phyloP scores from a whole-genome alignment of 2,329 filamentous ascomycete species.

The Fusarium vanettenii region DNA sequence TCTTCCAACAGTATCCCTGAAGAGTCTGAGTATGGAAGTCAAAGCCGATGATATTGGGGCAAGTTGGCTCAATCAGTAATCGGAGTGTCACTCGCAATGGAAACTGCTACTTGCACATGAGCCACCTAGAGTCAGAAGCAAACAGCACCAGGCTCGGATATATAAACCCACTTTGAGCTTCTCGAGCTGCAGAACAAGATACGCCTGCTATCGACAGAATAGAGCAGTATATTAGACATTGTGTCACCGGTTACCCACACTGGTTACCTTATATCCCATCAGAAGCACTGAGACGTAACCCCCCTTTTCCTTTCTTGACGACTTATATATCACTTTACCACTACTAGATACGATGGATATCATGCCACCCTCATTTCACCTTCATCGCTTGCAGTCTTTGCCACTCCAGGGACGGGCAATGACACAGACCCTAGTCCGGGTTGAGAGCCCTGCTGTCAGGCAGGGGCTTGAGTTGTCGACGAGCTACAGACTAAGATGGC shows the following conservation, averaged over 20 bases:
- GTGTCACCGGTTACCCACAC: not conserved
- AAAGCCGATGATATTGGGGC: not conserved
- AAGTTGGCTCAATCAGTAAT: not conserved
- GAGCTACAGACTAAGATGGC: not conserved
- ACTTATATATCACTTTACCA: not conserved
- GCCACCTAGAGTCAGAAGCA: not conserved
- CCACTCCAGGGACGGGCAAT: not conserved
- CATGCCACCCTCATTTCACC: not conserved
- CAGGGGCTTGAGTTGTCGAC: not conserved
- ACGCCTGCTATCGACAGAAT: fast-evolving
- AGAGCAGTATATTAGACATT: not conserved
- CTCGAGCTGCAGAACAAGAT: not conserved
- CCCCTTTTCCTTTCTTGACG: not conserved
- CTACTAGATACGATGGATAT: not conserved
- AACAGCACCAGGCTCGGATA: not conserved
- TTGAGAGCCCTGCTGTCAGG: not conserved
- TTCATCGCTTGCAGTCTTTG: not conserved
- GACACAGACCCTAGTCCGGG: not conserved
- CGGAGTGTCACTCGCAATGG: not conserved
- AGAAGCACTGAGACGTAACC: not conserved
- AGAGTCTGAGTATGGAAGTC: not conserved
- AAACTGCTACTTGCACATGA: not conserved
- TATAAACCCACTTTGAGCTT: not conserved
- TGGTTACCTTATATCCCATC: not conserved
- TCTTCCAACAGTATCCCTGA: not conserved